Evolutionary conservation across 345 rosid species (phyloP).

Genomic region (Toxicodendron radicans): DNA sequence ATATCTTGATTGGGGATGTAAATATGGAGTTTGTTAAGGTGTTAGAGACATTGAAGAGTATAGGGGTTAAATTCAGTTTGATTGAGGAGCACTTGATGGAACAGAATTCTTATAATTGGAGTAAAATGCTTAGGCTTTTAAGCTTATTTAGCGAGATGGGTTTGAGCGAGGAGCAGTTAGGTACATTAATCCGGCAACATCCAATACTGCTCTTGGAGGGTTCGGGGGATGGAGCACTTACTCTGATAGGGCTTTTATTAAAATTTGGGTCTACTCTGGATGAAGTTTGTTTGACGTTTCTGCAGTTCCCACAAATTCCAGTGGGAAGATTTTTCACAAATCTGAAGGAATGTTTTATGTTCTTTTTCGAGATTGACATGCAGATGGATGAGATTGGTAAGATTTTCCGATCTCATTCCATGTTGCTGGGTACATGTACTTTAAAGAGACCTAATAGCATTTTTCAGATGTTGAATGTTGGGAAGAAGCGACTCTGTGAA

Average conservation of each 20-base stretch:
- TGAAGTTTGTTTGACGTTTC: slow-evolving; percentile 46
- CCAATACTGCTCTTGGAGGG: slow-evolving; percentile 59
- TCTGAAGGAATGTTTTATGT: slow-evolving; percentile 47
- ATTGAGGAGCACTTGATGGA: slow-evolving; percentile 45
- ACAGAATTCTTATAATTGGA: slow-evolving; percentile 54
- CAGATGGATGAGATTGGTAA: slow-evolving; percentile 44
- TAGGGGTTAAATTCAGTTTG: slow-evolving; percentile 49
- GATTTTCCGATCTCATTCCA: slow-evolving; percentile 43
- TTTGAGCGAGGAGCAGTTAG: slow-evolving; percentile 39
- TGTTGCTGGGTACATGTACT: slow-evolving; percentile 49
- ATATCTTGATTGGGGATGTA: slow-evolving; percentile 50
- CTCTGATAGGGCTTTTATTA: slow-evolving; percentile 46
- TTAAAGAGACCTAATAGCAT: slow-evolving; percentile 57
- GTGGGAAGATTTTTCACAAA: slow-evolving; percentile 50
- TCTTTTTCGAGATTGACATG: slow-evolving; percentile 62
- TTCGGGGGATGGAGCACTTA: slow-evolving; percentile 46
- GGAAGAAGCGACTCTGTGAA: slow-evolving; percentile 50
- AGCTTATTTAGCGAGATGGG: slow-evolving; percentile 40
- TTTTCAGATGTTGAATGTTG: slow-evolving; percentile 44
- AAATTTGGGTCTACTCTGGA: slow-evolving; percentile 55
- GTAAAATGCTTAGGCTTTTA: slow-evolving; percentile 44
- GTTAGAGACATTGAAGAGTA: slow-evolving; percentile 45
- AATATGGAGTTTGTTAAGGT: slow-evolving; percentile 48
- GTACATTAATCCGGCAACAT: slow-evolving; percentile 44
- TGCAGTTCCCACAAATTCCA: slow-evolving; percentile 49